Evolutionary conservation across 805 yeast genomes (phyloP).

Genomic region (Candida chilensis): DNA sequence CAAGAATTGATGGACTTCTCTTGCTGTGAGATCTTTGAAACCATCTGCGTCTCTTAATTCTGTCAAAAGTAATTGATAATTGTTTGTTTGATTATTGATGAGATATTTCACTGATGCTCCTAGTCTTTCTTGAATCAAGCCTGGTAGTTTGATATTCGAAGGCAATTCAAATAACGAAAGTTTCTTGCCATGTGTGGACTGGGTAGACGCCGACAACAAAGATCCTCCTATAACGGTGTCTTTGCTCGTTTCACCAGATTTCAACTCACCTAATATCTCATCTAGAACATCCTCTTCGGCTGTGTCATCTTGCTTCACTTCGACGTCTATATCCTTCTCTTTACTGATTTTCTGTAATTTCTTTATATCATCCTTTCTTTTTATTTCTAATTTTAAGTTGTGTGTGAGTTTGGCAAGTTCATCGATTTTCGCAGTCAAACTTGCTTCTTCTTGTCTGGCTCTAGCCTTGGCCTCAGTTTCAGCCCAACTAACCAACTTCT

Average conservation of each 20-base stretch:
- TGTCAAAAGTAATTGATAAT: conserved; percentile 38
- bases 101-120: conserved; percentile 30
- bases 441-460: no score
- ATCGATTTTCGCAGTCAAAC: no score
- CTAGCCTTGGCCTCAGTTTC: no score
- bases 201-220: no score
- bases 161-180: conserved; percentile 12
- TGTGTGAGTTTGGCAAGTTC: no score
- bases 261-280: background rate
- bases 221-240: background rate
- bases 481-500: no score
- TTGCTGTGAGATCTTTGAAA: conserved; percentile 15
- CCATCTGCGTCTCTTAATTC: conserved; percentile 26
- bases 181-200: conserved; percentile 5
- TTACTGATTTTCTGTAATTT: conserved; percentile 5
- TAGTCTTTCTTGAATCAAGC: conserved; percentile 19
- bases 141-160: conserved; percentile 21
- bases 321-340: conserved; percentile 11
- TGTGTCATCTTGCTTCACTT: conserved; percentile 10
- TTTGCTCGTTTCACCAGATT: conserved; percentile 4
- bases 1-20: conserved; percentile 26
- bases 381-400: conserved; percentile 13
- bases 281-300: conserved; percentile 2
- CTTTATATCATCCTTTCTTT: conserved; percentile 7
- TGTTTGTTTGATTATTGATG: conserved; percentile 24